These are phyloP conservation scores for Candida stauntonica DNA, from an alignment of 805 yeast genomes.

Conservation along the genomic window DNA sequence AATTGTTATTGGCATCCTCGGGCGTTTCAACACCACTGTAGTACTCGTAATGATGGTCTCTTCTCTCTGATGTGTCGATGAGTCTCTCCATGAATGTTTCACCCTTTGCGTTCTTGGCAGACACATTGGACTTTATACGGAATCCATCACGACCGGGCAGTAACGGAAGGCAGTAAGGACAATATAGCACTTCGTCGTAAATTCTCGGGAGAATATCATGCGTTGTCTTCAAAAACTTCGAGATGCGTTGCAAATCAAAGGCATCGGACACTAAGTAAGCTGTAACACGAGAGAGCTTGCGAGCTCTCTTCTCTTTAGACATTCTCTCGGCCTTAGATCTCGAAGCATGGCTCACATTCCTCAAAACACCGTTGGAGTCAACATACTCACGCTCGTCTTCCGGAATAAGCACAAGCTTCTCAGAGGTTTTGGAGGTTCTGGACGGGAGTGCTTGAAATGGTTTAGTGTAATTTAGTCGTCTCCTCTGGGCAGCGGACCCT, in stretches of 20 bases:
- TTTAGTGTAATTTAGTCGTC: conserved; percentile 35
- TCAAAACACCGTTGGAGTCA: conserved; percentile 5
- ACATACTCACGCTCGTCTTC: conserved; percentile 30
- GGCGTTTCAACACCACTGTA: conserved; percentile 70
- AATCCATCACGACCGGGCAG: conserved; percentile 80
- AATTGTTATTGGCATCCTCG: conserved; percentile 46
- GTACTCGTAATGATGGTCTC: conserved; percentile 90
- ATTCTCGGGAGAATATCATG: conserved; percentile 84
- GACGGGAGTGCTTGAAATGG: conserved; percentile 55
- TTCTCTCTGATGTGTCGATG: conserved; percentile 75
- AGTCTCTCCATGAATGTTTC: conserved; percentile 62
- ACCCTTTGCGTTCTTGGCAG: conserved; percentile 36
- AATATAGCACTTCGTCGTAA: conserved; percentile 91
- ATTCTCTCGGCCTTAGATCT: conserved; percentile 45
- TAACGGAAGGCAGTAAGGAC: conserved; percentile 82
- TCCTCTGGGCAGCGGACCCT: conserved; percentile 7
- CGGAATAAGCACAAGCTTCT: conserved; percentile 84
- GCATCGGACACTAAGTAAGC: conserved; percentile 90
- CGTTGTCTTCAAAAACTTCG: conserved; percentile 56
- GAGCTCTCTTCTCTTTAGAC: conserved; percentile 43
- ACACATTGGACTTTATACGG: conserved; percentile 63
- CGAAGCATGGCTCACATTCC: conserved; percentile 4
- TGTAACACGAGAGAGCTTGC: conserved; percentile 76
- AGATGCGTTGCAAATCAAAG: conserved; percentile 58
- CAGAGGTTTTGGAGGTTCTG: conserved; percentile 82